Conservation (phyloP, 75 land plant genomes). For the Azolla pinnata region DNA sequence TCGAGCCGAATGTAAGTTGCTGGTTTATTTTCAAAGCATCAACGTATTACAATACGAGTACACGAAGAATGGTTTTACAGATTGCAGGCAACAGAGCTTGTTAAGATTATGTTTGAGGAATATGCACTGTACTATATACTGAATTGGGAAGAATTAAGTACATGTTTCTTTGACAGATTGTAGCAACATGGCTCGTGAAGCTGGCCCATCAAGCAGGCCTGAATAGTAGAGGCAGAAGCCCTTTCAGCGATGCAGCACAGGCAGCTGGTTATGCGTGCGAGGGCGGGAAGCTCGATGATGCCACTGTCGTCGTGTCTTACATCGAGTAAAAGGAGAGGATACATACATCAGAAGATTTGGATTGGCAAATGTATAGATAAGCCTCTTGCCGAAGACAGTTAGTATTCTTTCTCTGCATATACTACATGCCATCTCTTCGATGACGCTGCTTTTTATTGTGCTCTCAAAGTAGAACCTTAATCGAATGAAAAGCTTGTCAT, state of each 20-base stretch:
- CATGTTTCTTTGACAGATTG: slow-evolving; percentile 30
- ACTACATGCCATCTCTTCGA: too few relatives aligned
- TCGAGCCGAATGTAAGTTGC: neutral
- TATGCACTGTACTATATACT: neutral
- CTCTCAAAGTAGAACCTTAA: too few relatives aligned
- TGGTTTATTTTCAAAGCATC: neutral
- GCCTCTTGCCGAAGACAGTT: too few relatives aligned
- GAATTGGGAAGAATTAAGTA: neutral
- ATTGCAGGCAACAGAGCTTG: too few relatives aligned
- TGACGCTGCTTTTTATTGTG: too few relatives aligned
- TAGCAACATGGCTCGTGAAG: slow-evolving; percentile 48
- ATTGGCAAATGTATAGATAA: too few relatives aligned
- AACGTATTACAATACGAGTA: neutral
- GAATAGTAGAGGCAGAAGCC: slow-evolving; percentile 39
- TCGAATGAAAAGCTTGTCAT: too few relatives aligned
- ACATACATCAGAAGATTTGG: too few relatives aligned
- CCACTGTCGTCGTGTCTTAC: slow-evolving; percentile 62
- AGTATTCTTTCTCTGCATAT: too few relatives aligned
- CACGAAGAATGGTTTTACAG: neutral
- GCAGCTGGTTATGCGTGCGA: slow-evolving; percentile 47
- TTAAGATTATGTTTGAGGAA: too few relatives aligned
- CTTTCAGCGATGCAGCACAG: slow-evolving; percentile 64
- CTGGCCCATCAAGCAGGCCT: slow-evolving; percentile 58
- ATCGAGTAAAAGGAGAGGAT: slow-evolving; percentile 11
- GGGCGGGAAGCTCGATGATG: slow-evolving; percentile 86